Evolutionary conservation across 2,329 filamentous ascomycete genomes (phyloP).

Genomic region (Aspergillus aculeatus): DNA sequence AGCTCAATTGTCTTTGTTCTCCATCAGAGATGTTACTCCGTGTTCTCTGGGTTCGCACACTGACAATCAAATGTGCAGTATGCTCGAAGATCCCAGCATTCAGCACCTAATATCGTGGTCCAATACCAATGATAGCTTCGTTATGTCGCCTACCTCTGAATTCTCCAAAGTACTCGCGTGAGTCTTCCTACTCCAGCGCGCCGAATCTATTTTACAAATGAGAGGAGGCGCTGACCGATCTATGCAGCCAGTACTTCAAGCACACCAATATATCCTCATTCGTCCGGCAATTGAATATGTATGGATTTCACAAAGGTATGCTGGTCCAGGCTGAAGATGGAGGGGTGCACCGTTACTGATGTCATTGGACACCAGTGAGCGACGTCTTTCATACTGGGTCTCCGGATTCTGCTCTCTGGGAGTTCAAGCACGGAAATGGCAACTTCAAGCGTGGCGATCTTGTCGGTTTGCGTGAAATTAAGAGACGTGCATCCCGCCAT

Average conservation of each 20-base stretch:
- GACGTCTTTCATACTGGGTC: constrained; percentile 96
- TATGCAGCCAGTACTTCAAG: constrained; percentile 89
- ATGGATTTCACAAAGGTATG: constrained; percentile 96
- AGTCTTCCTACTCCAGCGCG: constrained; percentile 39
- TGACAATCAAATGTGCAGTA: constrained; percentile 58
- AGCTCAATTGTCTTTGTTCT: background rate
- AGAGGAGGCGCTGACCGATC: constrained; percentile 5
- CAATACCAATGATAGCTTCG: constrained; percentile 88
- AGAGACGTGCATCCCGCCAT: constrained; percentile 88
- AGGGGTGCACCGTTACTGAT: constrained; percentile 12
- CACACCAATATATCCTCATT: constrained; percentile 99
- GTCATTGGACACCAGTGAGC: constrained; percentile 63
- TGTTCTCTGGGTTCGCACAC: constrained; percentile 1
- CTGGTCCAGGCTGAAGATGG: background rate
- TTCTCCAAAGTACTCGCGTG: constrained; percentile 98
- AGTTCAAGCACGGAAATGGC: constrained; percentile 97
- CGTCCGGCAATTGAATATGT: constrained; percentile 98
- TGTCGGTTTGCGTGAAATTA: constrained; percentile 88
- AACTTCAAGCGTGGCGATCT: constrained; percentile 96
- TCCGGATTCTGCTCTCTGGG: constrained; percentile 92
- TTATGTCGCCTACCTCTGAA: constrained; percentile 96
- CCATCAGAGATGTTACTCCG: background rate
- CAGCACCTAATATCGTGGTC: constrained; percentile 98
- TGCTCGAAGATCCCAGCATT: constrained; percentile 92
- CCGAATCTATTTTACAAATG: background rate